These are phyloP conservation scores for Pseudogymnoascus sp. DNA, from an alignment of 2,329 filamentous ascomycete species.

Conservation along the genomic window DNA sequence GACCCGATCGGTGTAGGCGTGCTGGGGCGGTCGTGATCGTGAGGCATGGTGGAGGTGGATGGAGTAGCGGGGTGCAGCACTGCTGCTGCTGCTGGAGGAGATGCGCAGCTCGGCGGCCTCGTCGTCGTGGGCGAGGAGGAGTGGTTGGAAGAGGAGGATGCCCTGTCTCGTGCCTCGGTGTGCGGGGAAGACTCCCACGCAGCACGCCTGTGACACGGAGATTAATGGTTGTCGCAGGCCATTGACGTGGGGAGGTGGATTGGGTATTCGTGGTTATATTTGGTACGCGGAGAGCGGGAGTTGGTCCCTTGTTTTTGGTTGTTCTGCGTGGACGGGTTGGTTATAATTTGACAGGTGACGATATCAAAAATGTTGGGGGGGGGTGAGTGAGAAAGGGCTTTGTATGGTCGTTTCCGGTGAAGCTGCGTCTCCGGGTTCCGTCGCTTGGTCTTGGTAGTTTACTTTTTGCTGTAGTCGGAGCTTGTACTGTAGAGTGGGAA, in stretches of 20 bases:
- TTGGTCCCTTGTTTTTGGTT: neutral
- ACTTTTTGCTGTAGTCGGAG: neutral
- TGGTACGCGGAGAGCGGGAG: neutral
- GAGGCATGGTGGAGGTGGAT: slow-evolving; percentile 37
- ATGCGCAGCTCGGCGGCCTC: no score
- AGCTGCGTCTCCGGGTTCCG: neutral
- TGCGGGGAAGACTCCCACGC: slow-evolving; percentile 54
- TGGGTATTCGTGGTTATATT: neutral
- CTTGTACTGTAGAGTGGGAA: no score
- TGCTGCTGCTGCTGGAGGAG: slow-evolving; percentile 22
- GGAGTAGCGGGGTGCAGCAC: slow-evolving; percentile 30
- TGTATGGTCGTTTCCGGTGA: neutral
- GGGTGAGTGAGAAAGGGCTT: neutral
- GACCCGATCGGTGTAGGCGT: slow-evolving; percentile 30
- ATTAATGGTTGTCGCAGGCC: slow-evolving; percentile 51
- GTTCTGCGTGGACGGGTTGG: neutral
- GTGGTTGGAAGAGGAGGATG: no score
- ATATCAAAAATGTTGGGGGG: slow-evolving; percentile 2
- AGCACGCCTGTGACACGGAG: slow-evolving; percentile 47
- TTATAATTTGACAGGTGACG: neutral
- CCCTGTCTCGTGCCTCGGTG: slow-evolving; percentile 39
- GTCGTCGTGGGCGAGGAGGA: no score
- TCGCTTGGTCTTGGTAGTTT: neutral
- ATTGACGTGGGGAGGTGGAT: slow-evolving; percentile 38
- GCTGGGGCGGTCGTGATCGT: slow-evolving; percentile 31